Evolutionary conservation across 2,329 filamentous ascomycete genomes (phyloP).

Genomic region (Xylariales sp.): DNA sequence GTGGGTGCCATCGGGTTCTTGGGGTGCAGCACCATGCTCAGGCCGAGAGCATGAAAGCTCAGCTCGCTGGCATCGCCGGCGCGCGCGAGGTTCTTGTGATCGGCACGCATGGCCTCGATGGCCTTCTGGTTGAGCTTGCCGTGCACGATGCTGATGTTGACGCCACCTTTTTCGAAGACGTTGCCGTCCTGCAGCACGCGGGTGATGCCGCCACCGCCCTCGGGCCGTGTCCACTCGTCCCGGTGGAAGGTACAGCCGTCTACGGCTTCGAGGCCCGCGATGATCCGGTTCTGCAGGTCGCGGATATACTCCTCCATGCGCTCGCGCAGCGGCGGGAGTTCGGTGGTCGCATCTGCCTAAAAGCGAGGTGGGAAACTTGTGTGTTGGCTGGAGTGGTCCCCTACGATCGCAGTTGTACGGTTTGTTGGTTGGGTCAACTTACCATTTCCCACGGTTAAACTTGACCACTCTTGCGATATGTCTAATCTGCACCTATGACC

Average conservation of each 20-base stretch:
- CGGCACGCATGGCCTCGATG: conserved; percentile 87
- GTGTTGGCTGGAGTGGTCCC: too few species aligned
- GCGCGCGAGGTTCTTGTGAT: conserved; percentile 84
- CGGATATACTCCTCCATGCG: conserved; percentile 97
- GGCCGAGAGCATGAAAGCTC: conserved; percentile 90
- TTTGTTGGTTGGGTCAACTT: too few species aligned
- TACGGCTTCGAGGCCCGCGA: conserved; percentile 73
- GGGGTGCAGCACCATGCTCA: conserved; percentile 90
- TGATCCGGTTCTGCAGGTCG: conserved; percentile 83
- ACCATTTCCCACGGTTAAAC: too few species aligned
- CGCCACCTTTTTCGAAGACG: conserved; percentile 95
- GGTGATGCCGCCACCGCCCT: conserved; percentile 88
- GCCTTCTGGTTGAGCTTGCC: conserved; percentile 81
- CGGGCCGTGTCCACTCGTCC: conserved; percentile 82
- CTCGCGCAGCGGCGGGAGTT: conserved; percentile 86
- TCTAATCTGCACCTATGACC: too few species aligned
- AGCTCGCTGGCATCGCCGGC: conserved; percentile 59
- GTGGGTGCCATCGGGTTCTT: conserved; percentile 95
- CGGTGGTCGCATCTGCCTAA: too few species aligned
- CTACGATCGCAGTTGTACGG: too few species aligned
- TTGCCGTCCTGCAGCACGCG: conserved; percentile 97
- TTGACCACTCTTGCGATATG: too few species aligned
- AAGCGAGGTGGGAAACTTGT: too few species aligned
- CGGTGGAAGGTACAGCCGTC: conserved; percentile 78
- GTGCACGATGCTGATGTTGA: conserved; percentile 93